phyloP scores from a whole-genome alignment of 2,329 filamentous ascomycete species.

The Colletotrichum cereale region DNA sequence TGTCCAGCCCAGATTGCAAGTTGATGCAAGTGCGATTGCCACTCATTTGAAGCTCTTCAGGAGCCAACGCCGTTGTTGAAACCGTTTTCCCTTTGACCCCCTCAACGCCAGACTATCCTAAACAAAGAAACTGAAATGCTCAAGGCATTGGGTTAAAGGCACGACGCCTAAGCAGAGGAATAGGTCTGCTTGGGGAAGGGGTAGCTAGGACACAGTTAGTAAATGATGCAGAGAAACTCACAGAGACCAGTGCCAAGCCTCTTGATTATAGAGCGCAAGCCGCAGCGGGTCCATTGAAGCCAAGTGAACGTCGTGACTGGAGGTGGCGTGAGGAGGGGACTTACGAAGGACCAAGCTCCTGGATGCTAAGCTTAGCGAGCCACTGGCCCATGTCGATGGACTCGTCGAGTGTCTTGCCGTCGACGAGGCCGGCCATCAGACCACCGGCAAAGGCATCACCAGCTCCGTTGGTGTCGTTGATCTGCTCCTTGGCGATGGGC shows the following conservation, averaged over 20 bases:
- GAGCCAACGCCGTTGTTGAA: slow-evolving; percentile 66
- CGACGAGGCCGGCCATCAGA: slow-evolving; percentile 88
- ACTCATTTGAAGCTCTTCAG: slow-evolving; percentile 48
- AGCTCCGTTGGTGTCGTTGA: slow-evolving; percentile 96
- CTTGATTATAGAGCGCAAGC: neutral
- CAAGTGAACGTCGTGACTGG: neutral
- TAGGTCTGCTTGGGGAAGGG: slow-evolving; percentile 87
- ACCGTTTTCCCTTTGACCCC: slow-evolving; percentile 57
- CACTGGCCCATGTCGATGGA: slow-evolving; percentile 94
- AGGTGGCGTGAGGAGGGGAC: slow-evolving; percentile 60
- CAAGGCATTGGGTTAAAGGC: slow-evolving; percentile 39
- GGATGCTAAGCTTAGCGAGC: slow-evolving; percentile 93
- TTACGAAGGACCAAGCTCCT: slow-evolving; percentile 96
- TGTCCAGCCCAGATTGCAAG: slow-evolving; percentile 48
- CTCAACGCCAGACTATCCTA: slow-evolving; percentile 56
- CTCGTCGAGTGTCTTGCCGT: slow-evolving; percentile 83
- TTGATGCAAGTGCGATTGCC: slow-evolving; percentile 44
- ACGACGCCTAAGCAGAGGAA: slow-evolving; percentile 56
- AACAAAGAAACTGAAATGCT: slow-evolving; percentile 36
- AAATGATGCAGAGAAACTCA: slow-evolving; percentile 27
- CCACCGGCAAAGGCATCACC: slow-evolving; percentile 97
- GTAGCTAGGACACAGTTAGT: slow-evolving; percentile 65
- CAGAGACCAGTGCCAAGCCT: neutral
- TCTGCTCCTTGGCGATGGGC: slow-evolving; percentile 80
- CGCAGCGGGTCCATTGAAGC: neutral